phyloP scores from a whole-genome alignment of 2,329 filamentous ascomycete species.

The Coleophoma crateriformis region DNA sequence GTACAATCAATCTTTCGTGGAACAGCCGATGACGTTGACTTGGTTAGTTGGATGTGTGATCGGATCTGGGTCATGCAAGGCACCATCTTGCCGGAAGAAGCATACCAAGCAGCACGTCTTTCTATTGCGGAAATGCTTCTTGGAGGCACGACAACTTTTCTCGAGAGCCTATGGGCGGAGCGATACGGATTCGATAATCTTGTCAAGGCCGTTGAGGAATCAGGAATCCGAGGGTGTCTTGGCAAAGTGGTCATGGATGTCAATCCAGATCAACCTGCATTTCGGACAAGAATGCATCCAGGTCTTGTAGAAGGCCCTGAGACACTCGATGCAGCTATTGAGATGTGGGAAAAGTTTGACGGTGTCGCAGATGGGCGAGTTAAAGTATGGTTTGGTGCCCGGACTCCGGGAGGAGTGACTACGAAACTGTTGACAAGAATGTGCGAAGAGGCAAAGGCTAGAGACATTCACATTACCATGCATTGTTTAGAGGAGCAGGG shows the following conservation, averaged over 20 bases:
- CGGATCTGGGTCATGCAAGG: constrained; percentile 9
- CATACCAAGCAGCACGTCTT: constrained; percentile 2
- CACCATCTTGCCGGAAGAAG: constrained; percentile 3
- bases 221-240: constrained; percentile 7
- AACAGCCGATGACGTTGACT: constrained; percentile 5
- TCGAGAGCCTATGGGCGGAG: too few species aligned
- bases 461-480: too few species aligned
- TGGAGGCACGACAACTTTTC: too few species aligned
- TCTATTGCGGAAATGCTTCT: too few species aligned
- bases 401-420: too few species aligned
- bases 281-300: constrained; percentile 4
- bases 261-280: constrained; percentile 4
- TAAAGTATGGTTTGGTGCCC: not conserved
- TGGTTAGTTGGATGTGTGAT: constrained; percentile 8
- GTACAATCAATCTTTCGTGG: too few species aligned
- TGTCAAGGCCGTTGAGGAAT: constrained; percentile 1
- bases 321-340: constrained; percentile 3
- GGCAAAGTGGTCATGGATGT: constrained; percentile 8
- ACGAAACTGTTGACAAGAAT: too few species aligned
- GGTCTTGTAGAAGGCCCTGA: constrained; percentile 6
- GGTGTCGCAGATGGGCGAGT: not conserved
- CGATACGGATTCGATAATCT: too few species aligned
- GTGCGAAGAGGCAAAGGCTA: too few species aligned
- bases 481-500: too few species aligned
- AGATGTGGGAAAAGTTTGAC: constrained; percentile 8